These are phyloP conservation scores for Cryptococcus wingfieldii DNA, from an alignment of 1,284 basidiomycete species.

Conservation along the genomic window DNA sequence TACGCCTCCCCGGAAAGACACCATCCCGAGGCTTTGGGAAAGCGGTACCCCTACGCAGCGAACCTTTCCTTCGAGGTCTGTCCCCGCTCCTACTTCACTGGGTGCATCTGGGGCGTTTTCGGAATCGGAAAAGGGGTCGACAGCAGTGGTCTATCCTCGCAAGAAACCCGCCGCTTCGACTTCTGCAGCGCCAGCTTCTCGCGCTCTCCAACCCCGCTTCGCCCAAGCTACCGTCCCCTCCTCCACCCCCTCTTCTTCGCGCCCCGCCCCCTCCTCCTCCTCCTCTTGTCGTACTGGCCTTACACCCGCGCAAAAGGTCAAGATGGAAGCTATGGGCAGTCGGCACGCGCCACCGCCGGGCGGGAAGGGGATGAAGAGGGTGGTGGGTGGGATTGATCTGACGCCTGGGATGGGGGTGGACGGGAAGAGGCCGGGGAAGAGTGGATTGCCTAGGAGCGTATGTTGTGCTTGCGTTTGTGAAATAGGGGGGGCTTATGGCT, in stretches of 20 bases:
- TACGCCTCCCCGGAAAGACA: not conserved
- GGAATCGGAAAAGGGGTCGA: not conserved
- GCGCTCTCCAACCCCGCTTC: not conserved
- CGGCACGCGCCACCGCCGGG: not conserved
- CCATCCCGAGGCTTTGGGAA: not conserved
- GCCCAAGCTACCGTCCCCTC: not conserved
- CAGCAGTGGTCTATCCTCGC: not conserved
- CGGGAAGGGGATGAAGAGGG: not conserved
- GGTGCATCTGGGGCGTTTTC: not conserved
- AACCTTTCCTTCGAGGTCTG: not conserved
- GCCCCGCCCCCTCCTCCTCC: not conserved
- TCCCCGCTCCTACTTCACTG: not conserved
- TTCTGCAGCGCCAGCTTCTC: not conserved
- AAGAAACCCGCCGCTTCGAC: not conserved
- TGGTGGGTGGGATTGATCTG: constrained; percentile 2
- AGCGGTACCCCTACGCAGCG: constrained; percentile 1
- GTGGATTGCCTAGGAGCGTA: constrained; percentile 18
- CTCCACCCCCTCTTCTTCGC: not conserved
- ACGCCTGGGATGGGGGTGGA: constrained; percentile 18
- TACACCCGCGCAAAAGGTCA: not conserved
- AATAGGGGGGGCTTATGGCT: not conserved
- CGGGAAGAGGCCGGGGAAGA: constrained; percentile 19
- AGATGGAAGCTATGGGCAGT: not conserved
- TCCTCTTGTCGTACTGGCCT: not conserved
- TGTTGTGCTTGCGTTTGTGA: constrained; percentile 1